Evolutionary conservation across 225 moss, liverwort and hornwort genomes (phyloP).

Genomic region (Takakia lepidozioides): DNA sequence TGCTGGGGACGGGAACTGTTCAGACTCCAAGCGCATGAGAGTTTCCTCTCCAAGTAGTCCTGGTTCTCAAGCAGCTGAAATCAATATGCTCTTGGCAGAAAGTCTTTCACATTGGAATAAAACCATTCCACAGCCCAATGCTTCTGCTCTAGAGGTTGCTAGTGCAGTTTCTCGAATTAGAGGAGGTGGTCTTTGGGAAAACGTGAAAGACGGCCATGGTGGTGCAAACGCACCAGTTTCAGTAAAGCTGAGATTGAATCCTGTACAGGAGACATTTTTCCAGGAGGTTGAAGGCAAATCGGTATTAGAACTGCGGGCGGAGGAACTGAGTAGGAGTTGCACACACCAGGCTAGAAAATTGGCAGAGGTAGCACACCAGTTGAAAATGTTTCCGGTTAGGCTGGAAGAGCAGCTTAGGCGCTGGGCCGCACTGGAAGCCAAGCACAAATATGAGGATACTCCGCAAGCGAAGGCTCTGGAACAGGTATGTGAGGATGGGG

Average conservation of each 20-base stretch:
- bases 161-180: not conserved
- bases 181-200: not conserved
- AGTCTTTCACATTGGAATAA: too few species aligned
- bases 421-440: conserved; percentile 6
- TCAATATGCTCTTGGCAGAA: too few species aligned
- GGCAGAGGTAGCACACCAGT: conserved; percentile 3
- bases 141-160: too few species aligned
- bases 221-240: not conserved
- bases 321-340: conserved; percentile 4
- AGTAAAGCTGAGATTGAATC: conserved; percentile 1
- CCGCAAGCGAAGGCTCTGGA: not conserved
- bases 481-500: not conserved
- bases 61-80: too few species aligned
- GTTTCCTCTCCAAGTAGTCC: too few species aligned
- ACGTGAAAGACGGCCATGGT: not conserved
- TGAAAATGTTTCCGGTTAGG: conserved; percentile 3
- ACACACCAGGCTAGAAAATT: conserved; percentile 3
- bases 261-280: conserved; percentile 3
- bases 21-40: too few species aligned
- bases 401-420: conserved; percentile 2
- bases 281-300: not conserved
- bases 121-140: too few species aligned
- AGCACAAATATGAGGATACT: conserved; percentile 1
- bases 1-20: not conserved
- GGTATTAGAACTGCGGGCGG: conserved; percentile 1